Base-by-base conservation (phyloP, 73 alveolate genomes). In the Urostyla sp. region DNA sequence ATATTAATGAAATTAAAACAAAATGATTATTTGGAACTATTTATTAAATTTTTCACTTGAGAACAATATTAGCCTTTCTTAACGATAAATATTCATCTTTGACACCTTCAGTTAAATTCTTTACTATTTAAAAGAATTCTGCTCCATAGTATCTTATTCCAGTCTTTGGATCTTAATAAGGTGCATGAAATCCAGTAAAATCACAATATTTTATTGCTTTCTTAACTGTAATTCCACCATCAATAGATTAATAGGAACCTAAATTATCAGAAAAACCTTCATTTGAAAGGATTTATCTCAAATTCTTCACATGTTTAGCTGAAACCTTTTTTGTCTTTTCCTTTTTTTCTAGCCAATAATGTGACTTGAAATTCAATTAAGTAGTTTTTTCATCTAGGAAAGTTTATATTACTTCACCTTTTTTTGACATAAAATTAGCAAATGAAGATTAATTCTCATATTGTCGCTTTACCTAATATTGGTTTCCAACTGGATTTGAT, bases 101-200 rank as follows among this genome's bases (percentile, higher is more conserved):
- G 31, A 48, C 83, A 7, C 83, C 69, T 27, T 69, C 83, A 13
- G 89, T 58, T 16, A 78, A 1, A 18, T 27, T 43, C 46, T 46
- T 50, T 31, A 80, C 77, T 23, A 49, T 67, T 30, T 43, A 61
- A 28, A 27, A 80, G 30, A 80, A 67, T 16, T 80, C 90, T 34
- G 46, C 37, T 23, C 49, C 46, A 37, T 30, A 67, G 40, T 80
- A 80, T 35, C 84, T 61, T 24, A 63, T n/a, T 6, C 84, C 84
- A 21, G 90, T 80, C 67, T 80, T 80, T 57, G 76, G 76, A 36
- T 80, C 90, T 27, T 49, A 32, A 32, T 80, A 80, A 10, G 30
- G n/a, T 4, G 84, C 28, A 50, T 80, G 90, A 40, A 80, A 80
- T 1, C 90, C 90, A 40, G 90, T 80, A 36, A 80, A 80, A 23